Base-by-base conservation (phyloP, 352 stramenopile genomes). In the Phytophthora palmivora region DNA sequence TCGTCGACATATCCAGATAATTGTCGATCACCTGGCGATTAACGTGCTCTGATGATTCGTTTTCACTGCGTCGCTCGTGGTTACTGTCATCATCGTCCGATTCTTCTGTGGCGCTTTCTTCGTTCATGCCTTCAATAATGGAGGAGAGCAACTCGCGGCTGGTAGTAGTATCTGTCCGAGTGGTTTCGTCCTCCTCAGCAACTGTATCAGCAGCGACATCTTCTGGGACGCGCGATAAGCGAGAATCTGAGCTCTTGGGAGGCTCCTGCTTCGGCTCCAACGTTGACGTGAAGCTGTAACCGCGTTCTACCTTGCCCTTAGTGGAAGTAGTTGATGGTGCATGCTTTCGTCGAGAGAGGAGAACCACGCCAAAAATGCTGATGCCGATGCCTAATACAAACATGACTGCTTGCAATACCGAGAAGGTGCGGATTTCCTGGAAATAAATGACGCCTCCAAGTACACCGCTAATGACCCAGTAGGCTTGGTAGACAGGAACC, bases 391-490 rank as follows among this genome's bases (percentile, higher is more conserved):
- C 88, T 1, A 95, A 26, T n/a, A 94, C 79, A 58, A 96, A 96
- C 78, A 94, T 91, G 37, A 74, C 69, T 8, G 81, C 81, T 42
- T 96, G 87, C 18, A 87, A 50, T 18, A 83, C 67, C 4, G 84
- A 88, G 51, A 96, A 92, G 4, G 76, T 74, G 26, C 82, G 81
- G 50, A 92, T 92, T 62, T 98, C 92, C 48, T 97, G 79, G 65
- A 97, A 98, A 72, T 97, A 98, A 24, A 97, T 87, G 24, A 91
- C 79, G 1, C 91, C 92, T 10, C 92, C 91, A 0, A 97, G 72
- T 26, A 97, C 87, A 9, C 87, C 86, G 16, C 76, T 95, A 53
- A 96, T 88, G 58, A 97, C 96, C 79, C 88, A 97, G 57, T 96
- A 97, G 6, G 78, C 82, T 61, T 96, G 88, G 56, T 94, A 95